These are phyloP conservation scores for Dactylellina parvicollis DNA, from an alignment of 2,329 filamentous ascomycete genomes.

Conservation along the genomic window DNA sequence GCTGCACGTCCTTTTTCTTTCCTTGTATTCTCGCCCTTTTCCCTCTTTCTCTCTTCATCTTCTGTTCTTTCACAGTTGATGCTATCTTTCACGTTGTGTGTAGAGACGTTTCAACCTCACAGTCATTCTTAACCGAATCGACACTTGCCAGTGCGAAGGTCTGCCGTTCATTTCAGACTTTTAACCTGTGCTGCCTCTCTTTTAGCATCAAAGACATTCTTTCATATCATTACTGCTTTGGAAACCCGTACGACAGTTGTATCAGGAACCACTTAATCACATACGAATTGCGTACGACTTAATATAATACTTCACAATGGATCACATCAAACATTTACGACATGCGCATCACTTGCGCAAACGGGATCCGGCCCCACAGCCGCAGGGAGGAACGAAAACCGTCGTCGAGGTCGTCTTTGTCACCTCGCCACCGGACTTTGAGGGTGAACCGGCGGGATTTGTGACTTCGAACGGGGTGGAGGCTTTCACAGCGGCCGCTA, in stretches of 20 bases:
- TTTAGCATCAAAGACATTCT: constrained; percentile 40
- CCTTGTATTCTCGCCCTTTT: constrained; percentile 37
- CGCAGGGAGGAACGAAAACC: constrained; percentile 49
- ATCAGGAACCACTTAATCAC: constrained; percentile 23
- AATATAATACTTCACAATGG: constrained; percentile 41
- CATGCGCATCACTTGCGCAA: constrained; percentile 50
- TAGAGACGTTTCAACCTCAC: constrained; percentile 47
- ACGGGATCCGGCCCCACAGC: constrained; percentile 22
- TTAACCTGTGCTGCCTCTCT: constrained; percentile 48
- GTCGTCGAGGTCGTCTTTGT: constrained; percentile 53
- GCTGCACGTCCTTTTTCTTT: constrained; percentile 27
- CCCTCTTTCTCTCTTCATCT: constrained; percentile 33
- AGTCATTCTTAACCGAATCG: constrained; percentile 49
- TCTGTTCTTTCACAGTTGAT: constrained; percentile 44
- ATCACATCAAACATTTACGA: constrained; percentile 49
- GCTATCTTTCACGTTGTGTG: constrained; percentile 45
- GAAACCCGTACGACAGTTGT: constrained; percentile 25
- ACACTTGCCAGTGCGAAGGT: constrained; percentile 48
- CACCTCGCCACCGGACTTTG: constrained; percentile 26
- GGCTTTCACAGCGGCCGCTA: neutral
- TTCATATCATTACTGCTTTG: constrained; percentile 22
- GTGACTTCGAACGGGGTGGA: constrained; percentile 12
- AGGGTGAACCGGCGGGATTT: constrained; percentile 33
- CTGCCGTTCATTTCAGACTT: constrained; percentile 55
- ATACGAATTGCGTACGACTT: constrained; percentile 35